phyloP scores from a whole-genome alignment of 371 early-diverging fungal species.

The Gilbertella persicaria region DNA sequence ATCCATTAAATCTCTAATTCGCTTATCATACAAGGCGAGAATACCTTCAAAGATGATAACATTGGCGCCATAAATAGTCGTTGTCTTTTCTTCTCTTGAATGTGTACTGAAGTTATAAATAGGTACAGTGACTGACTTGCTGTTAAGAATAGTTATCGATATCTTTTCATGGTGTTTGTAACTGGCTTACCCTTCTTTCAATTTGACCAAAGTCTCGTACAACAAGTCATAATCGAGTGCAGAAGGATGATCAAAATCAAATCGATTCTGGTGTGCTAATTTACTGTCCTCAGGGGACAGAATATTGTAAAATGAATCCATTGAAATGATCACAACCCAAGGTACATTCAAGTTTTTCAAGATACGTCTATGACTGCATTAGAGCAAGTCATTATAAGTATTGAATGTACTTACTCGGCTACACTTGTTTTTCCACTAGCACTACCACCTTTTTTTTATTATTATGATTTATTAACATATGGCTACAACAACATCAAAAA shows the following conservation, averaged over 20 bases:
- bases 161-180: background rate
- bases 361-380: slow-evolving; percentile 49
- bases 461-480: background rate
- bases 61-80: slow-evolving; percentile 86
- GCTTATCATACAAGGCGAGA: slow-evolving; percentile 83
- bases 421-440: slow-evolving; percentile 87
- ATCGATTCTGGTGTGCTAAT: slow-evolving; percentile 67
- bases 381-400: background rate
- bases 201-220: slow-evolving; percentile 65
- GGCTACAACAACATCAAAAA: no score
- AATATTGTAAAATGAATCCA: slow-evolving; percentile 94
- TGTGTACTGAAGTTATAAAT: slow-evolving; percentile 80
- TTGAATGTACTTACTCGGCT: slow-evolving; percentile 51
- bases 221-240: slow-evolving; percentile 82
- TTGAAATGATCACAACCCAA: slow-evolving; percentile 88
- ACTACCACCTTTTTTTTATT: slow-evolving; percentile 65
- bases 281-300: slow-evolving; percentile 75
- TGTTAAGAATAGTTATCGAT: slow-evolving; percentile 1
- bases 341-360: slow-evolving; percentile 77
- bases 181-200: slow-evolving; percentile 67
- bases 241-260: slow-evolving; percentile 86
- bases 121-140: slow-evolving; percentile 72
- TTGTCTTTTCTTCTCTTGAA: slow-evolving; percentile 68
- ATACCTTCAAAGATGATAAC: slow-evolving; percentile 95
- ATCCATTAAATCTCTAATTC: slow-evolving; percentile 84